Base-by-base conservation (phyloP, 768 basidiomycete genomes). In the Psilocybe cubensis region DNA sequence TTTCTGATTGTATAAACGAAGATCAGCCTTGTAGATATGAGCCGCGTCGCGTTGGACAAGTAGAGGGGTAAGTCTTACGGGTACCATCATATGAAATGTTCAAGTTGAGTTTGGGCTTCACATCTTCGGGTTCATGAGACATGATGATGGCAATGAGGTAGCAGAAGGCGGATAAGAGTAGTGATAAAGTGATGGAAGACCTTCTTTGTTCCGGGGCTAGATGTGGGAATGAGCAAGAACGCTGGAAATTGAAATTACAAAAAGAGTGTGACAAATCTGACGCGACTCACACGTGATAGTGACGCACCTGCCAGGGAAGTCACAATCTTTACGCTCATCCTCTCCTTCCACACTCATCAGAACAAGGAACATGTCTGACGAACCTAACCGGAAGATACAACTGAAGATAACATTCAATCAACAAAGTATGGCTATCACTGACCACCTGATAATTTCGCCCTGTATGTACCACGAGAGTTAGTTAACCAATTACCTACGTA, bases 51-150 rank as follows among this genome's bases (percentile, higher is more conserved):
- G 54, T 20, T 28, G 6, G 10, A 29, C 38, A n/a, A 28, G 31
- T 11, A 10, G 7, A 42, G 11, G 38, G 38, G 23, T 31, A 55
- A 45, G 23, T 62, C 80, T 62, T 40, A 89, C 88, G 75, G 52
- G 73, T 72, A 14, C 81, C 83, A 54, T 88, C 85, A 57, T 79
- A 83, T 31, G 70, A 68, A 62, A 90, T 75, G 51, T 74, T 72
- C n/a, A 90, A 69, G 68, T 84, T 87, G 45, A 90, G 74, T 63
- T 90, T 90, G 14, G 88, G 88, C 68, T 89, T 90, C 23, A 84
- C 82, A 54, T 90, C 87, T 46, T 71, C 74, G 74, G 83, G 55
- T 68, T 84, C 74, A 78, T 84, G 75, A 49, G 77, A 74, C 81
- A 81, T 81, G 2, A 14, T 43, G 3, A 38, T 5, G 10, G 35